Evolutionary conservation across 306 rosid genomes (phyloP).

Genomic region (Biancaea sappan): DNA sequence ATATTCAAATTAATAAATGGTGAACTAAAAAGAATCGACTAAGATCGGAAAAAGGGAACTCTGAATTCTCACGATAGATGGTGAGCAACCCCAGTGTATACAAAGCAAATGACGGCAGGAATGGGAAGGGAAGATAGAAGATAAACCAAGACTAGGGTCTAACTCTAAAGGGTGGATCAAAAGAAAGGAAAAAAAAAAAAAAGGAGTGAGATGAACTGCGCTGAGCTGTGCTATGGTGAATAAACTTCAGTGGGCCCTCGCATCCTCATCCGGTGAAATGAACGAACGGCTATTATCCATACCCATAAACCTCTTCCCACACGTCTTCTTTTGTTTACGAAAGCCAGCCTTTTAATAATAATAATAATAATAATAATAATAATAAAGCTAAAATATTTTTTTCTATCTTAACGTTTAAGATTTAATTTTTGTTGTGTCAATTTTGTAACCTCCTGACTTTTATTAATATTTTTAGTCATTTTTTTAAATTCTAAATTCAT

Average conservation of each 20-base stretch:
- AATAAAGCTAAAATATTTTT: too few relatives aligned
- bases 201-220: neutral
- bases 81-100: neutral
- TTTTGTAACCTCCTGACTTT: too few relatives aligned
- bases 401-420: too few relatives aligned
- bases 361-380: too few relatives aligned
- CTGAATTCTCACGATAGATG: conserved; percentile 25
- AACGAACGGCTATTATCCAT: neutral
- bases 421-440: too few relatives aligned
- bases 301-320: too few relatives aligned
- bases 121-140: neutral
- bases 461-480: too few relatives aligned
- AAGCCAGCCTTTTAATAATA: too few relatives aligned
- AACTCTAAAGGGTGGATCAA: conserved; percentile 26
- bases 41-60: neutral
- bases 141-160: conserved; percentile 5
- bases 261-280: conserved; percentile 40
- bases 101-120: neutral
- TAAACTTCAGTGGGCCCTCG: conserved; percentile 44
- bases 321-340: too few relatives aligned
- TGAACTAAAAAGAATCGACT: neutral
- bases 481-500: too few relatives aligned
- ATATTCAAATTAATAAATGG: neutral
- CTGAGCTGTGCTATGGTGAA: neutral
- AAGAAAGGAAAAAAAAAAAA: neutral